phyloP scores from a whole-genome alignment of 140 eudicot species.

The Oenanthe javanica region DNA sequence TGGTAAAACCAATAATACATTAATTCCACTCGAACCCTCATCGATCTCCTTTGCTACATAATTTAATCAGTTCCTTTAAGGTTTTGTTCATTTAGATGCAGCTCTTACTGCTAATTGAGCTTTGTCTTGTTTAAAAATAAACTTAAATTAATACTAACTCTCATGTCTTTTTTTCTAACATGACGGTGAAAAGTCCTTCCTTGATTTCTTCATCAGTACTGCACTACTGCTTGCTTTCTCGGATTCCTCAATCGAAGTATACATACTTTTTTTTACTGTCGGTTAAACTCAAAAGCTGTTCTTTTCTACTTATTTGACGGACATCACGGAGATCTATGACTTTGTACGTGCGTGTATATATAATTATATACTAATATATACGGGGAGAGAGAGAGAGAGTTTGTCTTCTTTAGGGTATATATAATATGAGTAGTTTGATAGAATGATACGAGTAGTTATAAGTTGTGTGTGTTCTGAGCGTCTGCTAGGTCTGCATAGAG shows the following conservation, averaged over 20 bases:
- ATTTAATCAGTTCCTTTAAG: too few relatives aligned
- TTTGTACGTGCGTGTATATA: too few relatives aligned
- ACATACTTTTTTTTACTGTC: constrained; percentile 13
- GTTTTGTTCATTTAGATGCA: background rate
- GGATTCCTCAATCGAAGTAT: constrained; percentile 5
- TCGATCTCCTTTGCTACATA: too few relatives aligned
- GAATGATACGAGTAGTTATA: background rate
- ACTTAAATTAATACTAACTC: too few relatives aligned
- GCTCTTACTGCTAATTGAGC: too few relatives aligned
- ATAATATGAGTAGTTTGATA: background rate
- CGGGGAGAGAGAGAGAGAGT: background rate
- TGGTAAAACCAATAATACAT: background rate
- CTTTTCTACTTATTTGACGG: background rate
- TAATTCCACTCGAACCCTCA: too few relatives aligned
- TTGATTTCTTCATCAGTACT: constrained; percentile 4
- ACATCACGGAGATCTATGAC: background rate
- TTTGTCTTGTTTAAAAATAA: too few relatives aligned
- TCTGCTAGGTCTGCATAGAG: constrained; percentile 1
- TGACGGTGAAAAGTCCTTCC: background rate
- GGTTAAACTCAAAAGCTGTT: background rate
- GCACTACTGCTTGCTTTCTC: background rate
- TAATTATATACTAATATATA: too few relatives aligned
- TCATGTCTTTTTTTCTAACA: background rate
- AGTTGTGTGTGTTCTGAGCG: constrained; percentile 6
- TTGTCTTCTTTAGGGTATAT: background rate